phyloP scores from a whole-genome alignment of 1,284 basidiomycete genomes.

The Macrocystidia cucumis region DNA sequence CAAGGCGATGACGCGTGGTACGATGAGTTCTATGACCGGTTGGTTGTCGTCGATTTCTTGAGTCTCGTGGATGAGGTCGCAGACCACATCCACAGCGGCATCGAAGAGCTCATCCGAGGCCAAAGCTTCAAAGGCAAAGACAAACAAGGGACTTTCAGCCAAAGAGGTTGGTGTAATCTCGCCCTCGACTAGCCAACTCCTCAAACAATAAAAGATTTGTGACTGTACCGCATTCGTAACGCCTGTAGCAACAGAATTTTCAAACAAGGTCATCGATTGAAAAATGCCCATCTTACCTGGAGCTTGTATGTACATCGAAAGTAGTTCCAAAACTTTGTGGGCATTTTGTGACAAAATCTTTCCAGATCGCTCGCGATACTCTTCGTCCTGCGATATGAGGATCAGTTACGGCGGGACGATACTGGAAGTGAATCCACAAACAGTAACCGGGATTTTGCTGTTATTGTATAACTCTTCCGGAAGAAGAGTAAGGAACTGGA shows the following conservation, averaged over 20 bases:
- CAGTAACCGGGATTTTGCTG: constrained; percentile 83
- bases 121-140: constrained; percentile 79
- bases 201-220: constrained; percentile 83
- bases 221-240: constrained; percentile 78
- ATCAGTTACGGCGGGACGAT: not conserved
- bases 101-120: constrained; percentile 87
- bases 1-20: constrained; percentile 76
- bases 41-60: constrained; percentile 97
- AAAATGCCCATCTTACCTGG: constrained; percentile 50
- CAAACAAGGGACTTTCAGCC: constrained; percentile 78
- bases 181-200: constrained; percentile 85
- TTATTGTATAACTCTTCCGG: constrained; percentile 90
- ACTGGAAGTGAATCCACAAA: constrained; percentile 21
- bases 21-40: constrained; percentile 80
- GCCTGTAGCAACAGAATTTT: constrained; percentile 42
- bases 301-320: constrained; percentile 89
- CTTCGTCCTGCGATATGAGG: constrained; percentile 56
- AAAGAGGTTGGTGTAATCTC: constrained; percentile 69
- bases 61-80: constrained; percentile 96
- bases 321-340: constrained; percentile 66
- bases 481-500: constrained; percentile 88
- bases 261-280: constrained; percentile 5
- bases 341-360: constrained; percentile 70
- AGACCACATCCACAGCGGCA: constrained; percentile 85
- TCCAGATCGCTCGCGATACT: constrained; percentile 62